These are phyloP conservation scores for Alloteropsis angusta DNA, from an alignment of 202 grass and related monocot genomes.

Conservation along the genomic window DNA sequence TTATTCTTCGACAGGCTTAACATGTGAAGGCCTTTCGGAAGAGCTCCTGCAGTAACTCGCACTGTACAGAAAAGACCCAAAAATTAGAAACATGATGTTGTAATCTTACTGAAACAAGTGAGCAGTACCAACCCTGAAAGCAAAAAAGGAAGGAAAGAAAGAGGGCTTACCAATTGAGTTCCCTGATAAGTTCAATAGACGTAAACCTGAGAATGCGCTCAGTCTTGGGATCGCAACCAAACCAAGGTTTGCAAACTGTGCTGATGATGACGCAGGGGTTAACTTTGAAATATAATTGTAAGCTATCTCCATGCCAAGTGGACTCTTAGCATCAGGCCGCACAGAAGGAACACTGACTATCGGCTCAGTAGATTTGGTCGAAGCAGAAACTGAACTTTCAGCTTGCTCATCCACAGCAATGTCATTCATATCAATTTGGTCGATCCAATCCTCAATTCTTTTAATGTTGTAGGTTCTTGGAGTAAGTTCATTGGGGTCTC, in stretches of 20 bases:
- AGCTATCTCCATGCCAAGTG: slow-evolving; percentile 73
- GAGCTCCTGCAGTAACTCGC: slow-evolving; percentile 64
- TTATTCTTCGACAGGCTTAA: slow-evolving; percentile 89
- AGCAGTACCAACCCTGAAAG: background rate
- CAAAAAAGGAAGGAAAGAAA: background rate
- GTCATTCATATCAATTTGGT: slow-evolving; percentile 49
- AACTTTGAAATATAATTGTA: slow-evolving; percentile 90
- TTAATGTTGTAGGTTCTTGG: slow-evolving; percentile 57
- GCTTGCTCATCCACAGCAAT: slow-evolving; percentile 40
- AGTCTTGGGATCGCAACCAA: slow-evolving; percentile 75
- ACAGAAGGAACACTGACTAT: slow-evolving; percentile 24
- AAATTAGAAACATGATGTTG: slow-evolving; percentile 16
- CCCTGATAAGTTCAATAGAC: slow-evolving; percentile 68
- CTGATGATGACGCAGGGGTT: slow-evolving; percentile 64
- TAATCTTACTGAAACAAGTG: slow-evolving; percentile 11
- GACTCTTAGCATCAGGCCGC: slow-evolving; percentile 46
- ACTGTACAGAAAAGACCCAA: slow-evolving; percentile 42
- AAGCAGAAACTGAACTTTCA: slow-evolving; percentile 38
- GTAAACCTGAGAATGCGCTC: slow-evolving; percentile 59
- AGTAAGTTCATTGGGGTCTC: slow-evolving; percentile 24
- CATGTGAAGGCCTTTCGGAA: slow-evolving; percentile 94
- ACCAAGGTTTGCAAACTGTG: slow-evolving; percentile 69
- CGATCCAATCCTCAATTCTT: slow-evolving; percentile 87
- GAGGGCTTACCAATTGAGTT: slow-evolving; percentile 62
- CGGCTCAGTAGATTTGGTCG: slow-evolving; percentile 16